phyloP scores from a whole-genome alignment of 2,329 filamentous ascomycete genomes.

The Venturia carpophila region DNA sequence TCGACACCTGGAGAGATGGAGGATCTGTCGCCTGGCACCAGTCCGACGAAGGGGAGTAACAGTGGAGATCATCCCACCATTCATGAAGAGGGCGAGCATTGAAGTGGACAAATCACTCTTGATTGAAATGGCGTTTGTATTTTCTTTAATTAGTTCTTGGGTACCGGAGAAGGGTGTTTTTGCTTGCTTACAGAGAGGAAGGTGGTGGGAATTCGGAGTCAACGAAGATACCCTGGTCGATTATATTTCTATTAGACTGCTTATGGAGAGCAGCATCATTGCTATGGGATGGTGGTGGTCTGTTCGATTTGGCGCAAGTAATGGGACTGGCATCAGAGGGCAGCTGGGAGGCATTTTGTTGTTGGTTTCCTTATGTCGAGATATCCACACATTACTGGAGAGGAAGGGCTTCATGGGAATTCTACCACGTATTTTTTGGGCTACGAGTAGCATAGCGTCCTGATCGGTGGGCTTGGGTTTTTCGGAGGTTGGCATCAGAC shows the following conservation, averaged over 20 bases:
- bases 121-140: not conserved
- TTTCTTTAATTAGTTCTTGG: not conserved
- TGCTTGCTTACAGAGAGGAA: not conserved
- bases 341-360: not conserved
- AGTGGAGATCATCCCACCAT: slow-evolving; percentile 3
- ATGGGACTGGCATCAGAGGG: not conserved
- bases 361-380: not conserved
- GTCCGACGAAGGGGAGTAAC: not conserved
- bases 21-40: not conserved
- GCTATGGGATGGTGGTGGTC: not conserved
- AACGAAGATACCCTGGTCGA: not conserved
- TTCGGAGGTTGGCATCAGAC: not conserved
- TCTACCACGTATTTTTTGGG: not conserved
- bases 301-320: not conserved
- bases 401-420: not conserved
- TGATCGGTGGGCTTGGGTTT: not conserved
- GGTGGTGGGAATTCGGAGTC: not conserved
- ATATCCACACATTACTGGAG: not conserved
- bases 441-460: not conserved
- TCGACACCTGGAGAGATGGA: slow-evolving; percentile 3
- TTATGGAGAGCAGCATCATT: not conserved
- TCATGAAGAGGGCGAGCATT: slow-evolving; percentile 8
- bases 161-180: not conserved
- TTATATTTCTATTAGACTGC: not conserved
- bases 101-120: not conserved